Evolutionary conservation across 2,329 filamentous ascomycete genomes (phyloP).

Genomic region (Stagonosporopsis rhizophila): DNA sequence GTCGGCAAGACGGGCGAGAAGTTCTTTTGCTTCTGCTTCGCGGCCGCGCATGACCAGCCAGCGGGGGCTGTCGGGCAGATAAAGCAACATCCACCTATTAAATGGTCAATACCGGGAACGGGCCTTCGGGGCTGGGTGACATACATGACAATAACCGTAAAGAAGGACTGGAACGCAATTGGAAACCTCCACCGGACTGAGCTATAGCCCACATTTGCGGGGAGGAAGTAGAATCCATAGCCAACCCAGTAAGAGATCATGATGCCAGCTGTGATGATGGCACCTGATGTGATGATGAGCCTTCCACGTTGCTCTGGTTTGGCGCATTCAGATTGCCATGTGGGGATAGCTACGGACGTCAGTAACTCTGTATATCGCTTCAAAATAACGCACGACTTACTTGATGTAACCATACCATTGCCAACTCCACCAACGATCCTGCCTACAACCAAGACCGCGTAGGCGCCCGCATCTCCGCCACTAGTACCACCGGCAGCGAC

Average conservation of each 20-base stretch:
- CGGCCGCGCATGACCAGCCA: conserved; percentile 61
- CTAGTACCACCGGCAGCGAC: conserved; percentile 55
- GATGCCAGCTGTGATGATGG: conserved; percentile 54
- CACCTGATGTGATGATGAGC: conserved; percentile 56
- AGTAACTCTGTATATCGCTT: background rate
- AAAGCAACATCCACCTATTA: conserved; percentile 53
- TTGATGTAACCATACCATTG: conserved; percentile 47
- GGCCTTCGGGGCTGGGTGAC: background rate
- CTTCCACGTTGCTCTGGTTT: conserved; percentile 55
- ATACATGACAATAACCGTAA: background rate
- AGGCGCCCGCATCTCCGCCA: conserved; percentile 4
- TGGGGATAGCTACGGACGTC: conserved; percentile 48
- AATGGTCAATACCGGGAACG: background rate
- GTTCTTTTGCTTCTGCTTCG: conserved; percentile 52
- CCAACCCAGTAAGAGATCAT: conserved; percentile 53
- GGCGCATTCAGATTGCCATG: conserved; percentile 56
- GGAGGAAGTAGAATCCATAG: conserved; percentile 58
- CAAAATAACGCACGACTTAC: conserved; percentile 25
- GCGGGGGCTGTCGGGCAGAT: conserved; percentile 52
- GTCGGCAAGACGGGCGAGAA: conserved; percentile 47
- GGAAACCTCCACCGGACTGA: conserved; percentile 55
- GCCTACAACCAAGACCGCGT: conserved; percentile 54
- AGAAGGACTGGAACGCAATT: conserved; percentile 59
- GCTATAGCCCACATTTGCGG: conserved; percentile 31
- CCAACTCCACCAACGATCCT: conserved; percentile 59